phyloP scores from a whole-genome alignment of 331 rosid species.

The Rosa hybrid region DNA sequence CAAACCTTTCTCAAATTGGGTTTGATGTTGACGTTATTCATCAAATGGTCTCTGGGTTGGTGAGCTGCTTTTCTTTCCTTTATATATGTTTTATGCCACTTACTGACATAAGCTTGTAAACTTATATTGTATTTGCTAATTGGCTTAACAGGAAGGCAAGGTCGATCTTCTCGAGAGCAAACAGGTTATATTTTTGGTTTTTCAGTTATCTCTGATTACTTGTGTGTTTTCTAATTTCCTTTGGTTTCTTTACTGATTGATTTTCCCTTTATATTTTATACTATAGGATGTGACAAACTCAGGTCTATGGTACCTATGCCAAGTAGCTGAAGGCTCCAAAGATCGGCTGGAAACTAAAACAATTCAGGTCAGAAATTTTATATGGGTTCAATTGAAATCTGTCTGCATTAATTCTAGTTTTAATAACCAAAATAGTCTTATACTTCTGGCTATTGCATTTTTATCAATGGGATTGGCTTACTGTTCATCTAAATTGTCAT shows the following conservation, averaged over 20 bases:
- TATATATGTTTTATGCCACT: not conserved
- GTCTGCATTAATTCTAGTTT: not conserved
- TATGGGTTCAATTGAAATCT: not conserved
- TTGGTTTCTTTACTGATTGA: not conserved
- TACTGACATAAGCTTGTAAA: conserved; percentile 12
- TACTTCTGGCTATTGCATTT: not conserved
- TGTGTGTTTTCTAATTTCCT: not conserved
- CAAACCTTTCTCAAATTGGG: conserved; percentile 72
- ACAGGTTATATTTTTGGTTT: conserved; percentile 54
- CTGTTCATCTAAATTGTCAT: not conserved
- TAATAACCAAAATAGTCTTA: not conserved
- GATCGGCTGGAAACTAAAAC: conserved; percentile 41
- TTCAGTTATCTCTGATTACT: conserved; percentile 9
- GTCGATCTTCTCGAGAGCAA: conserved; percentile 65
- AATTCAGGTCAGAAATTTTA: conserved; percentile 46
- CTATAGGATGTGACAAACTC: conserved; percentile 63
- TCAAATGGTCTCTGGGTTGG: conserved; percentile 69
- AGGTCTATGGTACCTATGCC: conserved; percentile 72
- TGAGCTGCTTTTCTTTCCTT: conserved; percentile 28
- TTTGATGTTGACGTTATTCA: conserved; percentile 63
- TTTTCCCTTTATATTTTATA: conserved; percentile 14
- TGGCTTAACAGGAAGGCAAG: conserved; percentile 60
- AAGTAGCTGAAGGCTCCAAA: conserved; percentile 47
- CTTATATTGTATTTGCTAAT: conserved; percentile 26
- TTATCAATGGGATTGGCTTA: not conserved